Conservation (phyloP, 257 asterid species). For the Primulina huaijiensis region DNA sequence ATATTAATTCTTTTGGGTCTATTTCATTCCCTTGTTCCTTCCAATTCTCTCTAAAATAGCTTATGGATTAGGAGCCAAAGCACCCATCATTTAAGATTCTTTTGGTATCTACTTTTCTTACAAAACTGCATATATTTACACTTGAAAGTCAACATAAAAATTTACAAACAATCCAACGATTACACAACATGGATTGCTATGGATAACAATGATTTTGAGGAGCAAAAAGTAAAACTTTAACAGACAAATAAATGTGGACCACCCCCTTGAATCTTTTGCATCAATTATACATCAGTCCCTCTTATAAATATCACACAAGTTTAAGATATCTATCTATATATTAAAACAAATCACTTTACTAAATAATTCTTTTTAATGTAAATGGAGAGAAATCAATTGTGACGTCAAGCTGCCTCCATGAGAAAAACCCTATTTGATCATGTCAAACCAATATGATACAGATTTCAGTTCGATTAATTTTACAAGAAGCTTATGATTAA, state of each 20-base stretch:
- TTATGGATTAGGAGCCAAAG: no score
- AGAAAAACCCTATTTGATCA: constrained; percentile 57
- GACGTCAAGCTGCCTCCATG: constrained; percentile 48
- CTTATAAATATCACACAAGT: constrained; percentile 30
- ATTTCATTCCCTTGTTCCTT: no score
- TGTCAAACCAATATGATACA: constrained; percentile 28
- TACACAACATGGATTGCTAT: background rate
- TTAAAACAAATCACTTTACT: constrained; percentile 18
- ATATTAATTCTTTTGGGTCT: no score
- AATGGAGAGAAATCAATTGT: constrained; percentile 43
- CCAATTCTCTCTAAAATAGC: no score
- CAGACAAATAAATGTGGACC: constrained; percentile 22
- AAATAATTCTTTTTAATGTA: constrained; percentile 5
- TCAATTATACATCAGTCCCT: constrained; percentile 14
- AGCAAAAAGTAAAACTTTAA: no score
- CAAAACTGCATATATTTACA: no score
- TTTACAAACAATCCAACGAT: background rate
- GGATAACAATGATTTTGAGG: background rate
- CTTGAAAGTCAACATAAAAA: no score
- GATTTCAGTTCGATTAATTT: no score
- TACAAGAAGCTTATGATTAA: no score
- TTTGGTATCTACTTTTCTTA: no score
- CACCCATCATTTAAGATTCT: no score
- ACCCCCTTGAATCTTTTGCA: constrained; percentile 21
- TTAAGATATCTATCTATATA: constrained; percentile 11